Evolutionary conservation across 371 early-diverging fungal species (phyloP).

Genomic region (Vairimorpha ceranae): DNA sequence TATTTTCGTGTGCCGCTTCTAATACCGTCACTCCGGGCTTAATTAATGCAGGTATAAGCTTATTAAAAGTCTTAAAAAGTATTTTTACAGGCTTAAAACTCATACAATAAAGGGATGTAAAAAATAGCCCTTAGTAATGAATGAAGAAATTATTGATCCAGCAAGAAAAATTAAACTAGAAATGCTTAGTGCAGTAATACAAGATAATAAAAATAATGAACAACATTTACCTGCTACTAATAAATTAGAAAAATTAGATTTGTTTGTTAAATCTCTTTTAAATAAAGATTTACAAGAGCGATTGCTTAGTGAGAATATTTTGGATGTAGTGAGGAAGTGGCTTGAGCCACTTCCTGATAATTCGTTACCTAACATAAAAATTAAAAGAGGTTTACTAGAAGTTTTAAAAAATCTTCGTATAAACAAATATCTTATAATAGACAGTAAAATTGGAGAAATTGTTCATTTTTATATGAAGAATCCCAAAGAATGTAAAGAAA

Average conservation of each 20-base stretch:
- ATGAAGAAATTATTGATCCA: neutral
- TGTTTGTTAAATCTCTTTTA: constrained; percentile 67
- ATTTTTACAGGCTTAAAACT: constrained; percentile 11
- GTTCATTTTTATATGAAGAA: constrained; percentile 83
- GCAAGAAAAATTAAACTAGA: constrained; percentile 60
- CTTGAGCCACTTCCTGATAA: constrained; percentile 87
- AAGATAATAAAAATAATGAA: constrained; percentile 70
- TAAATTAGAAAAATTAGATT: constrained; percentile 73
- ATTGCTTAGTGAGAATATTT: constrained; percentile 72
- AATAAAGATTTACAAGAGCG: constrained; percentile 64
- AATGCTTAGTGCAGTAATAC: constrained; percentile 72
- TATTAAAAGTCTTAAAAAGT: constrained; percentile 19
- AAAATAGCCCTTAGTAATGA: neutral
- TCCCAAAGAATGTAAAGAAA: constrained; percentile 69
- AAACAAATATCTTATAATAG: constrained; percentile 73
- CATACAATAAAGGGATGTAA: neutral
- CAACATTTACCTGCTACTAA: constrained; percentile 70
- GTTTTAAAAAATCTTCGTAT: constrained; percentile 72
- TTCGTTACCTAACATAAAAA: constrained; percentile 78
- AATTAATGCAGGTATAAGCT: constrained; percentile 62
- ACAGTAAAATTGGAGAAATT: constrained; percentile 79
- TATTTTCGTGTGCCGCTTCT: constrained; percentile 83
- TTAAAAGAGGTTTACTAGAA: constrained; percentile 74
- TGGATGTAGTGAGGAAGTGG: constrained; percentile 79
- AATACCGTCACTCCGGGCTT: constrained; percentile 76